Conservation (phyloP, 2,329 filamentous ascomycete genomes). For the Colletotrichum sp. region DNA sequence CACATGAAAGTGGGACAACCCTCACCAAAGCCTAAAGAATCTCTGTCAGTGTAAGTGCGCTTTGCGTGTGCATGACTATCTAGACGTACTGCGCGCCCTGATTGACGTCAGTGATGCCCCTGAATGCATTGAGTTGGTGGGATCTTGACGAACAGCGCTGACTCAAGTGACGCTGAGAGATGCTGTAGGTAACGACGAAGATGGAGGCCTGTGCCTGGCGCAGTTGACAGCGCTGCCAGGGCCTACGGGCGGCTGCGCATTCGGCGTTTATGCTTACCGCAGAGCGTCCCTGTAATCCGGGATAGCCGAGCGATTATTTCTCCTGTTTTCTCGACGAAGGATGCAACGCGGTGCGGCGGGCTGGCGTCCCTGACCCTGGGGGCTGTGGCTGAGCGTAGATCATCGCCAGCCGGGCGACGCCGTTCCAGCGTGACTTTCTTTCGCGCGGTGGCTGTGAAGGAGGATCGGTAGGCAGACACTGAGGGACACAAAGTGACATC, state of each 20-base stretch:
- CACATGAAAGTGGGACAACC: background rate
- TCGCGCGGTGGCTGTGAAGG: conserved; percentile 11
- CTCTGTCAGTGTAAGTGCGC: background rate
- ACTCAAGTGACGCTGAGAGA: background rate
- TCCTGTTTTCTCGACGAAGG: background rate
- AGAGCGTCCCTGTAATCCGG: background rate
- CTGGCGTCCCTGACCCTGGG: background rate
- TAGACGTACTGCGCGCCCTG: background rate
- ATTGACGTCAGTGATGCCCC: background rate
- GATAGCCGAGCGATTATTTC: background rate
- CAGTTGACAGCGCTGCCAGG: background rate
- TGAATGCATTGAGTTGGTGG: background rate
- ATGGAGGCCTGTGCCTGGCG: background rate
- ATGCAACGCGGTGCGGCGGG: background rate
- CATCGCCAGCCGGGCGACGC: background rate
- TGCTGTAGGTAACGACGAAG: background rate
- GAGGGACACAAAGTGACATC: background rate
- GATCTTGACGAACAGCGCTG: background rate
- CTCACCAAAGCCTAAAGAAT: background rate
- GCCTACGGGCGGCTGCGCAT: background rate
- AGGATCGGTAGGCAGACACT: background rate
- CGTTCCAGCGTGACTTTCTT: background rate
- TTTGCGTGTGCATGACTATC: background rate
- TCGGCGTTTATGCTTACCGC: background rate
- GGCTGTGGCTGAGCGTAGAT: conserved; percentile 15